Evolutionary conservation across 805 yeast species (phyloP), one percentile per base, ranked within the genome.

Genomic region (Yueomyces sinensis): DNA sequence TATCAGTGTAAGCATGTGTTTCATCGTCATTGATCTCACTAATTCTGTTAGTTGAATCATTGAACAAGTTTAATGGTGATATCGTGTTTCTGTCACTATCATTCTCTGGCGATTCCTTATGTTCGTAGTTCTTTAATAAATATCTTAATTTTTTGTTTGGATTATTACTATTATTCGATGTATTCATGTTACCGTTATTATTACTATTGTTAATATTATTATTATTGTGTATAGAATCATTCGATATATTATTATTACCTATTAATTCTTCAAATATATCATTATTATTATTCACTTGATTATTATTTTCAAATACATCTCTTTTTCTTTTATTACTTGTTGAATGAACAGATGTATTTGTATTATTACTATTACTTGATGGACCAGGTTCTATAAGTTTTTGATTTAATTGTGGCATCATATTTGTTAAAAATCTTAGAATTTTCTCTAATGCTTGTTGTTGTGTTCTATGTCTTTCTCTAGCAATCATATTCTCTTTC

Each of bases 381-480:
- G n/a, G n/a, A n/a, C 24, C 24, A 20, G 7, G 11, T 20, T 20
- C 24, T 7, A 25, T 13, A 5, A 25, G 13, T n/a, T 25, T 25
- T 5, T 7, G 6, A 25, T 25, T 25, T 40, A 49, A 37, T 30
- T 49, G 54, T 29, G 56, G 54, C 27, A 46, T 45, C 29, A 89
- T 70, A 5, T 87, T 72, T 2, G 95, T 93, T 47, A 91, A 63
- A 44, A 91, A 89, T 45, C 91, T 72, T 47, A 91, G 59, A 33
- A 91, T 89, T 42, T 82, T 80, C 43, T 86, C 94, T 37, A 91
- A 65, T 17, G 95, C 83, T 41, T 82, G 89, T 29, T 89, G 76
- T 53, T 91, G 97, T 24, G 76, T 68, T 46, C 79, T 74, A 55
- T 87, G 82, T 42, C 87, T 72, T 53, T 89, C 96, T 35, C 96